These are phyloP conservation scores for Torulaspora maleeae DNA, from an alignment of 805 yeast genomes.

Conservation along the genomic window DNA sequence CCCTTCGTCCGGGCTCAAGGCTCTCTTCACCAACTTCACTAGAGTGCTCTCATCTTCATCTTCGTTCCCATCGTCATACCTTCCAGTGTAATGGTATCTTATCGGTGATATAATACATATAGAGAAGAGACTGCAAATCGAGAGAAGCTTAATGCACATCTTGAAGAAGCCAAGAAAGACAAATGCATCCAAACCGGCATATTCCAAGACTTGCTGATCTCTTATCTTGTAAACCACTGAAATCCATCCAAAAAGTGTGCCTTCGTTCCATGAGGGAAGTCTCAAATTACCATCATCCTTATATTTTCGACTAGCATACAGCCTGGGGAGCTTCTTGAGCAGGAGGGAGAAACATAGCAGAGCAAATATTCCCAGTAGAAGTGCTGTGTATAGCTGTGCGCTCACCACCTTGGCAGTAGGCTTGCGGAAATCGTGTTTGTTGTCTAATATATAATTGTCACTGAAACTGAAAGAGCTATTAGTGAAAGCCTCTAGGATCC, in stretches of 20 bases:
- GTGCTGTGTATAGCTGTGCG: conserved; percentile 71
- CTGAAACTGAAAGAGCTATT: background rate
- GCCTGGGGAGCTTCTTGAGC: conserved; percentile 68
- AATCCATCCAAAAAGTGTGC: conserved; percentile 76
- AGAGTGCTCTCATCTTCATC: conserved; percentile 8
- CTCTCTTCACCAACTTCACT: conserved; percentile 7
- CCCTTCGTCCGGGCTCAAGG: conserved; percentile 26
- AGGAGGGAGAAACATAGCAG: conserved; percentile 64
- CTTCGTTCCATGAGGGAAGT: conserved; percentile 35
- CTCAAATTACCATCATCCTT: conserved; percentile 27
- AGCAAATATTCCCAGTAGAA: conserved; percentile 62
- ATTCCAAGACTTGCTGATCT: conserved; percentile 75
- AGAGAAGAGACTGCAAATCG: conserved; percentile 64
- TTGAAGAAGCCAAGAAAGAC: conserved; percentile 88
- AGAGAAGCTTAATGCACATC: conserved; percentile 70
- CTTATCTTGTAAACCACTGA: conserved; percentile 56
- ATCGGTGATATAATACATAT: conserved; percentile 77
- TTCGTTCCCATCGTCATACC: conserved; percentile 57
- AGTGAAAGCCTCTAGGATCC: background rate
- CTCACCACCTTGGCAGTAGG: conserved; percentile 56
- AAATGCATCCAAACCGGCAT: conserved; percentile 91
- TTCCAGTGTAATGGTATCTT: conserved; percentile 76
- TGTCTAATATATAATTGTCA: background rate
- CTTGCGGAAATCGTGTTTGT: conserved; percentile 33
- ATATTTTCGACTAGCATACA: conserved; percentile 72